These are phyloP conservation scores for Pseudogymnoascus sp. DNA, from an alignment of 2,329 filamentous ascomycete genomes.

Conservation along the genomic window DNA sequence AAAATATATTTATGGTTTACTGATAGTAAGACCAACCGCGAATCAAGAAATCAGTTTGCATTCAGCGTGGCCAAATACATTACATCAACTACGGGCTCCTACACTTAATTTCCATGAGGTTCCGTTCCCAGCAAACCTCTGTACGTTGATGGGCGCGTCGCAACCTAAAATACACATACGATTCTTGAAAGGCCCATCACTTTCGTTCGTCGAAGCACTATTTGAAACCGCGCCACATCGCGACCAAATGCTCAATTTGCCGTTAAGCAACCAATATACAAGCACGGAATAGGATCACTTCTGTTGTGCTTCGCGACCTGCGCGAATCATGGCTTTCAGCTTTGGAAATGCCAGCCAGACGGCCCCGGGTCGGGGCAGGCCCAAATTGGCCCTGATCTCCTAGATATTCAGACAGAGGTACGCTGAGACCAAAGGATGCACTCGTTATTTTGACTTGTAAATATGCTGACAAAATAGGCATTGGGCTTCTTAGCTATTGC, in stretches of 20 bases:
- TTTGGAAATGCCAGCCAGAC: constrained; percentile 46
- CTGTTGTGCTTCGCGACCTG: not conserved
- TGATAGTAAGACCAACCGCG: not conserved
- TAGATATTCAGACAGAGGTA: constrained; percentile 79
- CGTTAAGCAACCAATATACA: not conserved
- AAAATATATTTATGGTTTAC: constrained; percentile 10
- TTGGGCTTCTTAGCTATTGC: constrained; percentile 75
- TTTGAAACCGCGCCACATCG: constrained; percentile 1
- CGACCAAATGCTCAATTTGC: not conserved
- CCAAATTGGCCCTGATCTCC: constrained; percentile 59
- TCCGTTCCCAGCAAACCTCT: constrained; percentile 2
- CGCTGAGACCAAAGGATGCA: constrained; percentile 19
- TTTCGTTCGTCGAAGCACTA: not conserved
- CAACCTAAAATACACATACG: not conserved
- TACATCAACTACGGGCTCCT: not conserved
- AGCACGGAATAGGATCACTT: not conserved
- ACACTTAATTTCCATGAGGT: not conserved
- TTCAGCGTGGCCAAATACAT: constrained; percentile 5
- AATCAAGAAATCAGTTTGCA: constrained; percentile 4
- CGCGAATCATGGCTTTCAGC: constrained; percentile 54
- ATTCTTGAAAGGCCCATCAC: constrained; percentile 1
- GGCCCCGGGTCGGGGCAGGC: constrained; percentile 32
- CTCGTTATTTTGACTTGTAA: constrained; percentile 5
- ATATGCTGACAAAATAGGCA: constrained; percentile 11
- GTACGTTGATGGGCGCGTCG: constrained; percentile 1